Base-by-base conservation (phyloP, 2,329 filamentous ascomycete genomes). In the Berkeleyomyces rouxiae region DNA sequence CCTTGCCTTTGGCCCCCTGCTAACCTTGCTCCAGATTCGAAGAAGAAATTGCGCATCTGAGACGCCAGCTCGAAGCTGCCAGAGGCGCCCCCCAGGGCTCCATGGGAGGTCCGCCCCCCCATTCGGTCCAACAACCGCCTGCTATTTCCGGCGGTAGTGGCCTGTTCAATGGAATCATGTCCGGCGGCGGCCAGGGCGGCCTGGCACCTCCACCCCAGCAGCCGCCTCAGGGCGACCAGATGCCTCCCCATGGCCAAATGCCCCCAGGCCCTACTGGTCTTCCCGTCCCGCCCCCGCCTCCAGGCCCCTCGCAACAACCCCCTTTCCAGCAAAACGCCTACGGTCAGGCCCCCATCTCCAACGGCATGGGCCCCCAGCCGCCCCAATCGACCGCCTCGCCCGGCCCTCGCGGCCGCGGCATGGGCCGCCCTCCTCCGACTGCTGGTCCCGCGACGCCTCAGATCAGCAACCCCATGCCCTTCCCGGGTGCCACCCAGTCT, bases 81-180 rank as follows among this genome's bases (percentile, higher is more conserved):
- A 86, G 90, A 68, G 80, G 80, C 59, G 79, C 76, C 42, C 78
- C 79, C 39, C 79, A 80, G 67, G 75, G 78, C 64, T 76, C 75
- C 65, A 83, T 90, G 70, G 81, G 81, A 66, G 86, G 84, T 13
- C 84, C 85, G 47, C 82, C 86, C 65, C 86, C 87, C 70, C 88
- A 93, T 67, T 82, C 82, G 64, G 89, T 86, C 51, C 89, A 93
- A 74, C 87, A 90, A 66, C 87, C 88, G 65, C 92, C 93, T 43
- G 91, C 89, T 59, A 88, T 97, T 68, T 89, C 90, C 37, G 88
- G 95, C 70, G 91, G 92, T 36, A 92, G 87, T 72, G 93, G 95
- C 70, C 80, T 97, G 47, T 97, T 99, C 71, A 90, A 90, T 68
- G 90, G 90, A 63, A 96, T 97, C 71, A 97, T 99, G 89, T 84